phyloP scores from a whole-genome alignment of 148 eudicot species.

The Chenopodium suecicum region DNA sequence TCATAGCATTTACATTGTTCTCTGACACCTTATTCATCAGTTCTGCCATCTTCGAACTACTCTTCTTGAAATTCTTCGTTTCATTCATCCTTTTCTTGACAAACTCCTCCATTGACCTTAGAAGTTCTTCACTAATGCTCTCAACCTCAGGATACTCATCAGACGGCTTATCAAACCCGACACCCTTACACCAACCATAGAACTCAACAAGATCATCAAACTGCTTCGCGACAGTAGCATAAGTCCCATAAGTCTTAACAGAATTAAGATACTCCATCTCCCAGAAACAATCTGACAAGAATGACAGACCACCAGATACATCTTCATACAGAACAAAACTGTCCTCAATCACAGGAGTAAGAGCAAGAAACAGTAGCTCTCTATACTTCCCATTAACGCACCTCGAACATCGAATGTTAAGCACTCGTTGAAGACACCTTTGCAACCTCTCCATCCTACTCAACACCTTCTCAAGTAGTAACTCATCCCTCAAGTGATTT shows the following conservation, averaged over 20 bases:
- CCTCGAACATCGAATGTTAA: conserved; percentile 42
- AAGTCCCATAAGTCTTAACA: conserved; percentile 50
- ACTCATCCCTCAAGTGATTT: conserved; percentile 40
- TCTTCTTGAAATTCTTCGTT: conserved; percentile 23
- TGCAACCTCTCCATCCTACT: conserved; percentile 45
- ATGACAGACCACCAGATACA: conserved; percentile 45
- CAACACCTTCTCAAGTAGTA: conserved; percentile 41
- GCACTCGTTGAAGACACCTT: conserved; percentile 44
- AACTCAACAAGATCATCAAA: conserved; percentile 51
- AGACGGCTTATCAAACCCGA: conserved; percentile 41
- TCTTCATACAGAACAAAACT: conserved; percentile 57
- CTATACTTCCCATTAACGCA: conserved; percentile 35
- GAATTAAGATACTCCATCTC: conserved; percentile 53
- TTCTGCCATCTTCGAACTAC: conserved; percentile 5
- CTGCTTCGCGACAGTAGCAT: conserved; percentile 48
- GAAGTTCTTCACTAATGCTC: conserved; percentile 40
- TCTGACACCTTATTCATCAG: conserved; percentile 2
- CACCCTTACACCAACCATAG: conserved; percentile 53
- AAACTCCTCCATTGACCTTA: conserved; percentile 43
- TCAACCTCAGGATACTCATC: conserved; percentile 61
- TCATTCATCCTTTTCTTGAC: conserved; percentile 42
- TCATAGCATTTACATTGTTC: conserved; percentile 1
- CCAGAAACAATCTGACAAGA: conserved; percentile 42
- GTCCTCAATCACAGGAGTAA: conserved; percentile 50
- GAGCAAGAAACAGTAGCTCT: conserved; percentile 42